phyloP scores from a whole-genome alignment of 345 rosid genomes.

The Cochlearia excelsa region DNA sequence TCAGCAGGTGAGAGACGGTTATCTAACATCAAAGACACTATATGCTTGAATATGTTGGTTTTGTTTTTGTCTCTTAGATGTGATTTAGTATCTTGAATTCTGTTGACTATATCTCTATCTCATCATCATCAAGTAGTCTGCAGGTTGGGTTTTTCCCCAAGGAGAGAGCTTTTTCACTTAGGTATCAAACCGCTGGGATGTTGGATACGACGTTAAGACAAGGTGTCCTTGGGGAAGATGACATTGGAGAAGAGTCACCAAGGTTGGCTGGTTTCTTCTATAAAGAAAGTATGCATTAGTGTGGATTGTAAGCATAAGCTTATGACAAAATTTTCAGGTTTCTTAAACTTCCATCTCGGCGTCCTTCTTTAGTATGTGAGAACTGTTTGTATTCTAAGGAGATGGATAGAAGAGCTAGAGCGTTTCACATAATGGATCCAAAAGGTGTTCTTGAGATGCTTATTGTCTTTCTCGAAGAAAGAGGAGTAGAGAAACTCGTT shows the following conservation, averaged over 20 bases:
- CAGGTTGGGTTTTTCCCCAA: slow-evolving; percentile 85
- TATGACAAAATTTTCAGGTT: slow-evolving; percentile 37
- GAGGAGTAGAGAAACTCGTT: slow-evolving; percentile 38
- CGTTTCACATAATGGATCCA: slow-evolving; percentile 87
- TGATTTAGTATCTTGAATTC: slow-evolving; percentile 12
- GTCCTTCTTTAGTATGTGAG: slow-evolving; percentile 80
- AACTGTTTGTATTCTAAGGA: slow-evolving; percentile 70
- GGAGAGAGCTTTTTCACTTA: slow-evolving; percentile 73
- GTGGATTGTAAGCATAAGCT: neutral
- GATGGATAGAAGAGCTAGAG: slow-evolving; percentile 72
- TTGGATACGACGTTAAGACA: slow-evolving; percentile 74
- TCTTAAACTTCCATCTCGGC: slow-evolving; percentile 82
- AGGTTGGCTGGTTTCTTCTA: slow-evolving; percentile 37
- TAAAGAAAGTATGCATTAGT: too few relatives aligned
- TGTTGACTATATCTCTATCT: slow-evolving; percentile 36
- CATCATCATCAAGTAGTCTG: slow-evolving; percentile 52
- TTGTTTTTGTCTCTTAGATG: neutral
- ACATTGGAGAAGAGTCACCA: slow-evolving; percentile 90
- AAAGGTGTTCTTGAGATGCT: slow-evolving; percentile 80
- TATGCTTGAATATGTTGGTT: too few relatives aligned
- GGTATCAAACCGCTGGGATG: slow-evolving; percentile 94
- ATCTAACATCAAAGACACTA: too few relatives aligned
- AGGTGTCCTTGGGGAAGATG: slow-evolving; percentile 95
- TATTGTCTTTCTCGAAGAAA: slow-evolving; percentile 78
- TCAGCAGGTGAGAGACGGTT: slow-evolving; percentile 60